Evolutionary conservation across 768 basidiomycete species (phyloP).

Genomic region (Termitomyces sp.): DNA sequence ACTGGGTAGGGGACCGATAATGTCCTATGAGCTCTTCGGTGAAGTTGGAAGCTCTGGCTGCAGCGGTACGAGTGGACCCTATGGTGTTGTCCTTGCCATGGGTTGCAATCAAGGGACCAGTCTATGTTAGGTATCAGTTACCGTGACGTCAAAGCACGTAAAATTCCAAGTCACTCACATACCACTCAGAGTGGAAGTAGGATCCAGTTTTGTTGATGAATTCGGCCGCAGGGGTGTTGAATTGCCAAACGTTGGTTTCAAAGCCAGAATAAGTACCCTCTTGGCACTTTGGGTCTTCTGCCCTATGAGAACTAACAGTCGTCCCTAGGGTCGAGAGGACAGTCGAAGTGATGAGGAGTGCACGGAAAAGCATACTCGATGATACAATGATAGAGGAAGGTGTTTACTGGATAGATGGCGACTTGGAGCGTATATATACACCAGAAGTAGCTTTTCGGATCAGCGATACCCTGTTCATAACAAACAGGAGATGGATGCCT

Average conservation of each 20-base stretch:
- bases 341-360: not conserved
- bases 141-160: not conserved
- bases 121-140: not conserved
- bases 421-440: not conserved
- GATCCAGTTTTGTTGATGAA: conserved; percentile 15
- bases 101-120: conserved; percentile 6
- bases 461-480: no score
- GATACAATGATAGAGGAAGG: no score
- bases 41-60: not conserved
- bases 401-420: no score
- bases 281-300: conserved; percentile 9
- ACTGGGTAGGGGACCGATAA: conserved; percentile 5
- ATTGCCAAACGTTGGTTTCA: conserved; percentile 13
- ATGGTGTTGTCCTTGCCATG: conserved; percentile 13
- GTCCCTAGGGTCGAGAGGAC: conserved; percentile 3
- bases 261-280: conserved; percentile 11
- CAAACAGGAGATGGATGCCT: no score
- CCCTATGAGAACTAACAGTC: not conserved
- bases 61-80: conserved; percentile 9
- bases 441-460: not conserved
- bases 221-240: conserved; percentile 3
- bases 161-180: conserved; percentile 10
- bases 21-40: conserved; percentile 11
- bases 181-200: conserved; percentile 18
- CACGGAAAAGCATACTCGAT: not conserved